These are phyloP conservation scores for Kwoniella sp. DNA, from an alignment of 768 basidiomycete species.

Conservation along the genomic window DNA sequence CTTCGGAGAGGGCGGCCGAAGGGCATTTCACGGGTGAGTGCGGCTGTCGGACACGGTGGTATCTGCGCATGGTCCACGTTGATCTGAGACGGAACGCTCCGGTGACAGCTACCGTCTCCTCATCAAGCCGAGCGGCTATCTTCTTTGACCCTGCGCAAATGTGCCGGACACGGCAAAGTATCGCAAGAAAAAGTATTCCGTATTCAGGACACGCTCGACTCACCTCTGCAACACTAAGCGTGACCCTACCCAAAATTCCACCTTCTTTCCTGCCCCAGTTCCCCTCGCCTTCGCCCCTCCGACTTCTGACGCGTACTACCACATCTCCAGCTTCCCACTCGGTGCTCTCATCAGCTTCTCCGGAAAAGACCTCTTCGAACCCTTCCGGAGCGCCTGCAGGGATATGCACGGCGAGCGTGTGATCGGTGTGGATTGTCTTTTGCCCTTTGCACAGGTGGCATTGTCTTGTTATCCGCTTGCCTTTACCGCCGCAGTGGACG, in stretches of 20 bases:
- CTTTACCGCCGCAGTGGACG: conserved; percentile 80
- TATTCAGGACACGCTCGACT: conserved; percentile 30
- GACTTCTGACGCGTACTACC: conserved; percentile 77
- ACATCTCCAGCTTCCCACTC: conserved; percentile 97
- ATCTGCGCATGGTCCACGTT: too few species aligned
- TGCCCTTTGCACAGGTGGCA: conserved; percentile 82
- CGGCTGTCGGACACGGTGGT: too few species aligned
- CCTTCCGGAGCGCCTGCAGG: conserved; percentile 88
- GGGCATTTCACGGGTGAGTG: too few species aligned
- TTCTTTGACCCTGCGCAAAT: too few species aligned
- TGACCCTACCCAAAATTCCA: conserved; percentile 88
- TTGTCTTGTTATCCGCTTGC: conserved; percentile 71
- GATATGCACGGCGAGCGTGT: conserved; percentile 85
- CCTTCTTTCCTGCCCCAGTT: conserved; percentile 87
- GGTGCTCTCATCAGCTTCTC: conserved; percentile 93
- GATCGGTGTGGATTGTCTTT: conserved; percentile 76
- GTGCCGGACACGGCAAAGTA: too few species aligned
- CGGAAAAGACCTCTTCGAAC: conserved; percentile 88
- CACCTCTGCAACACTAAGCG: conserved; percentile 88
- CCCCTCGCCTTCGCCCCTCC: conserved; percentile 66
- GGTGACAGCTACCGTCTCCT: too few species aligned
- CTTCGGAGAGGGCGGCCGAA: too few species aligned
- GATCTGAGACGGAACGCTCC: too few species aligned
- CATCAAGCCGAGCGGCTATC: too few species aligned
- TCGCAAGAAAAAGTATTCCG: neutral